Conservation (phyloP, 2,329 filamentous ascomycete genomes). For the Lachnellula arida region DNA sequence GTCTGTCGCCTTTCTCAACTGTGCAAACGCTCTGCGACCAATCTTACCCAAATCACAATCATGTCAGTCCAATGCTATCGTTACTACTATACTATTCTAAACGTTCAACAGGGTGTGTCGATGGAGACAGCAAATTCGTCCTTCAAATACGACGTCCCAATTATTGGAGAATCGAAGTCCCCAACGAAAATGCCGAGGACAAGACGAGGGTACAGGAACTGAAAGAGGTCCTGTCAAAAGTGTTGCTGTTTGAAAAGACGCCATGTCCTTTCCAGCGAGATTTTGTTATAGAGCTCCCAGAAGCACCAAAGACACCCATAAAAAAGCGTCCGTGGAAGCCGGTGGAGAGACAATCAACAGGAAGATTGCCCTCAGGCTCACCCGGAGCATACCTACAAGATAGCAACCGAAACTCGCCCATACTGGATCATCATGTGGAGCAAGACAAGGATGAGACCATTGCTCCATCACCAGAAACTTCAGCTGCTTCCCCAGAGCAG, state of each 20-base stretch:
- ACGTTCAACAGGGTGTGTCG: slow-evolving; percentile 61
- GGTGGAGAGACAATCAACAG: slow-evolving; percentile 25
- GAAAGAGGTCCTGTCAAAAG: slow-evolving; percentile 63
- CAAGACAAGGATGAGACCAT: neutral
- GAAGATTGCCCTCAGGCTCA: slow-evolving; percentile 6
- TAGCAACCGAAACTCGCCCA: neutral
- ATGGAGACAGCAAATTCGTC: slow-evolving; percentile 80
- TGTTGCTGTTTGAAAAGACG: slow-evolving; percentile 83
- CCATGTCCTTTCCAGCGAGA: slow-evolving; percentile 77
- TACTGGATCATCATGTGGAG: neutral
- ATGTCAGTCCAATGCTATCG: slow-evolving; percentile 34
- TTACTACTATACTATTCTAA: no score
- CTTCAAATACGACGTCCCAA: slow-evolving; percentile 76
- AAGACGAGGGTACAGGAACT: slow-evolving; percentile 59
- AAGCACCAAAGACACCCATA: slow-evolving; percentile 59
- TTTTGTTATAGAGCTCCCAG: slow-evolving; percentile 70
- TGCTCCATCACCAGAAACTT: neutral
- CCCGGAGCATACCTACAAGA: slow-evolving; percentile 7
- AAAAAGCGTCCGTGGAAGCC: slow-evolving; percentile 68
- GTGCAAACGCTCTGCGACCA: slow-evolving; percentile 75
- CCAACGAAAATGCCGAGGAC: slow-evolving; percentile 60
- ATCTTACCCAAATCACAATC: slow-evolving; percentile 88
- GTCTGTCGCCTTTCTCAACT: slow-evolving; percentile 83
- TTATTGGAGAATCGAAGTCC: slow-evolving; percentile 88
- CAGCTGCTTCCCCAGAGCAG: neutral